Evolutionary conservation across 176 grass and related monocot genomes (phyloP), one percentile per base, ranked within the genome.

Genomic region (Zea luxurians): DNA sequence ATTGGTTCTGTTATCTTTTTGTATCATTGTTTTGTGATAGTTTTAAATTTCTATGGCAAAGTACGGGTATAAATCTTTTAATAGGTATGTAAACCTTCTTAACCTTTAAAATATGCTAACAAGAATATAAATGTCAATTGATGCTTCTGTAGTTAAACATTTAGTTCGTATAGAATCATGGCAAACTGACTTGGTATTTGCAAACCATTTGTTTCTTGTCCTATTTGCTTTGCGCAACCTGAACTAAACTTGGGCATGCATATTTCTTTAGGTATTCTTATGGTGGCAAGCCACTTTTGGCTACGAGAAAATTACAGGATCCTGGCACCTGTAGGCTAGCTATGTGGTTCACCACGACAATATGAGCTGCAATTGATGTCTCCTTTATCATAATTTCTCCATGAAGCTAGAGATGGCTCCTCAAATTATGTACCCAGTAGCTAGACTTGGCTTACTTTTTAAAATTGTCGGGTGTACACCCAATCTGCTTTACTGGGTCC

Each of bases 321-420:
- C 68, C 72, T 37, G 82, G 86, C 67, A 77, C 35, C 47, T 95
- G 96, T 83, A 85, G 74, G 27, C 27, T 27, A 27, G 16, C 59
- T 79, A 48, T 99, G 92, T 83, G 85, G 92, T 41, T 87, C 90
- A 64, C 61, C 35, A 21, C 73, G 63, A 13, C 72, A 73, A 50
- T 95, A 85, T 85, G 96, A 99, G 75, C 68, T 95, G 75, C 96
- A 99, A 83, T 85, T 99, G 76, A 92, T 99, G 92, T 87, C 92
- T 11, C 96, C 96, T 49, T 61, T 99, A 36, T 83, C 93, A 63
- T 91, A 89, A 85, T 99, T 95, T 84, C 85, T 99, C 46, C 47
- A 95, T 36, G 70, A 95, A 91, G 96, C 83, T 83, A 42, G 81
- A 75, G 72, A 83, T 10, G 75, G 49, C 61, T 87, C 85, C 78